Base-by-base conservation (phyloP, 129 eudicot genomes). In the Lactuca sativa region DNA sequence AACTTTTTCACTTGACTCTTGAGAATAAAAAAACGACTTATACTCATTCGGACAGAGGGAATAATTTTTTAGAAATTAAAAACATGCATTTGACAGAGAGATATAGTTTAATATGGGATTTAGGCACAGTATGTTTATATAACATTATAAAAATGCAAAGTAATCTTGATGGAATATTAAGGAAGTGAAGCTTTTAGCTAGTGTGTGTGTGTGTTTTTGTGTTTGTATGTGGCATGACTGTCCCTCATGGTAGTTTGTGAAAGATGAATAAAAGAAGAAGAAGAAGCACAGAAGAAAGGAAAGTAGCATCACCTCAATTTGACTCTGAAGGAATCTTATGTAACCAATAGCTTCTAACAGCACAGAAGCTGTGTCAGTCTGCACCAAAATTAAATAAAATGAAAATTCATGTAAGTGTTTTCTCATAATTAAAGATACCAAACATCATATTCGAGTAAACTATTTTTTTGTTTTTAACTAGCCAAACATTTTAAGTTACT, bases 281-380 rank as follows among this genome's bases (percentile, higher is more conserved):
- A 64, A 74, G 78, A 59, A 83, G 67, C 70, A 74, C 59, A 61
- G 55, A 54, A 47, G 66, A 74, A 77, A 59, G 66, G 52, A 54
- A 58, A 65, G 76, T 69, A 61, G 80, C 41, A 77, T 83, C 87
- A 92, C 97, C 97, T 92, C 89, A 86, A 92, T 84, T 84, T 91
- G 97, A 78, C 78, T 86, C 82, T 91, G 93, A 80, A 91, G 97
- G 97, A 91, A 91, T 88, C 96, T 88, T 37, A 91, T 82, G 83
- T 91, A 91, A 58, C 97, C 97, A 78, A 91, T 86, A 48, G 90
- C 97, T 86, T 91, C 97, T 82, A 86, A 76, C 88, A 91, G 76
- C 47, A 91, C 97, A 18, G 96, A 91, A 66, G 96, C 97, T 43
- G 97, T 91, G 93, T 91, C 97, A 82, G 96, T 88, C 97, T 88